Evolutionary conservation across 2,329 filamentous ascomycete genomes (phyloP).

Genomic region (Penicillium decumbens): DNA sequence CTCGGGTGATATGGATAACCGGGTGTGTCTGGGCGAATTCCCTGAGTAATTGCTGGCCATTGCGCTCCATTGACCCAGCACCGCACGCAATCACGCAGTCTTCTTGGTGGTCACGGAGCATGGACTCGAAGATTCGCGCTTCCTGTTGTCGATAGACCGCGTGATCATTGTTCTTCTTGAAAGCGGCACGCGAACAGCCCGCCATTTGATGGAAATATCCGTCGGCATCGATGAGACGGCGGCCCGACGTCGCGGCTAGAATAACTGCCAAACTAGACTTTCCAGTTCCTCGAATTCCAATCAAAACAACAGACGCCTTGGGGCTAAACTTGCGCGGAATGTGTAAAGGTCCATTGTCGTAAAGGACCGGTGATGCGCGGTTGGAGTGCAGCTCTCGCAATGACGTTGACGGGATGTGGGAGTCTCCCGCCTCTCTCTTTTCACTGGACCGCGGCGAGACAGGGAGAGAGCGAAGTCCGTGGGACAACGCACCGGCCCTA

Average conservation of each 20-base stretch:
- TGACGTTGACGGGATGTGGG: slow-evolving; percentile 13
- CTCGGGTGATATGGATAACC: slow-evolving; percentile 65
- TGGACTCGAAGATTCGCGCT: slow-evolving; percentile 56
- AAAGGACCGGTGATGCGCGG: slow-evolving; percentile 26
- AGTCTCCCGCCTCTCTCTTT: slow-evolving; percentile 19
- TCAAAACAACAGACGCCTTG: slow-evolving; percentile 66
- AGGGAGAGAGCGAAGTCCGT: slow-evolving; percentile 2
- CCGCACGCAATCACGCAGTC: slow-evolving; percentile 68
- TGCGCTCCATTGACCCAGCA: slow-evolving; percentile 63
- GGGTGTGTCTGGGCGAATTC: slow-evolving; percentile 62
- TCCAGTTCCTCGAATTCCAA: slow-evolving; percentile 68
- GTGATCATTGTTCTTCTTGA: slow-evolving; percentile 59
- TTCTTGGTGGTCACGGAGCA: slow-evolving; percentile 56
- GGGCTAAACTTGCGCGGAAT: slow-evolving; percentile 46
- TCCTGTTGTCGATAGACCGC: slow-evolving; percentile 61
- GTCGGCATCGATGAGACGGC: slow-evolving; percentile 66
- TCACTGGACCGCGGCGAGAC: slow-evolving; percentile 17
- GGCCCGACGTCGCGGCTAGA: slow-evolving; percentile 64
- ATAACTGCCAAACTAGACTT: slow-evolving; percentile 74
- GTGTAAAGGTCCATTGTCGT: slow-evolving; percentile 24
- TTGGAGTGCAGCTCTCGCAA: slow-evolving; percentile 27
- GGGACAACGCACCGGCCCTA: not conserved
- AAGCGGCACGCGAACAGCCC: slow-evolving; percentile 58
- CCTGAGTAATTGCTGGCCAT: slow-evolving; percentile 56
- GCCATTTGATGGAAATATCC: slow-evolving; percentile 61